A percentile compares a stretch with the other conserved stretches of the same genome.
These are phyloP conservation scores for Atkinsonella texensis DNA, from an alignment of 2,329 filamentous ascomycete species.

Conservation along the genomic window DNA sequence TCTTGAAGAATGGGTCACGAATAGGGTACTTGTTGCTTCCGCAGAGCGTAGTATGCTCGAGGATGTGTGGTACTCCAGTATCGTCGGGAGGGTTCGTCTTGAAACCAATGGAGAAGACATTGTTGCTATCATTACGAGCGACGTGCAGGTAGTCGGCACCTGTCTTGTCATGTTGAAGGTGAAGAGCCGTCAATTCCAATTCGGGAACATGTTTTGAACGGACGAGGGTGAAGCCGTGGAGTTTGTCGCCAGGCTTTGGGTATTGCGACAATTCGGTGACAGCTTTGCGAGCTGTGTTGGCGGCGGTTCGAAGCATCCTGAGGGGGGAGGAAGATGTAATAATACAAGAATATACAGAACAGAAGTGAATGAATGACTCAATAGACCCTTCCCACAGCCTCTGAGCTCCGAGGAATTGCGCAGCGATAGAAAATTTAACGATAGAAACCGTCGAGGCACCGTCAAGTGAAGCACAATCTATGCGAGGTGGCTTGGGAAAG, in stretches of 20 bases:
- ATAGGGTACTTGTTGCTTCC: constrained; percentile 95
- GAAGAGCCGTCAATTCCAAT: constrained; percentile 80
- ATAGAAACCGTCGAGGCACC: too few species aligned
- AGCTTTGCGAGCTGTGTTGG: constrained; percentile 44
- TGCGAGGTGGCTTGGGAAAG: too few species aligned
- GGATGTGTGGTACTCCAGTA: constrained; percentile 90
- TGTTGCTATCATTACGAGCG: constrained; percentile 90
- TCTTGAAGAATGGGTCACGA: constrained; percentile 98
- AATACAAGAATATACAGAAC: not conserved
- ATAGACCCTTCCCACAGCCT: not conserved
- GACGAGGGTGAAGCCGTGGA: constrained; percentile 87
- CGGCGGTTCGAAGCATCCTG: constrained; percentile 40
- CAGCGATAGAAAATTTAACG: not conserved
- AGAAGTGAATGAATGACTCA: not conserved
- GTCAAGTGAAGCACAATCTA: too few species aligned
- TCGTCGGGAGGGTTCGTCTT: constrained; percentile 97
- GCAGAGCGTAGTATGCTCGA: constrained; percentile 94
- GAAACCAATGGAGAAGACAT: constrained; percentile 99
- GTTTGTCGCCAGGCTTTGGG: constrained; percentile 68
- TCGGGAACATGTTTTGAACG: constrained; percentile 88
- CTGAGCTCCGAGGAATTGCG: not conserved
- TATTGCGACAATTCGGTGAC: constrained; percentile 66
- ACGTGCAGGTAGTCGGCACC: constrained; percentile 94
- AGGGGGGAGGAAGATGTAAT: not conserved
- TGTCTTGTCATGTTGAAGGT: constrained; percentile 87